These are phyloP conservation scores for Daldinia concentrica DNA, from an alignment of 495 filamentous ascomycete species.

Conservation along the genomic window DNA sequence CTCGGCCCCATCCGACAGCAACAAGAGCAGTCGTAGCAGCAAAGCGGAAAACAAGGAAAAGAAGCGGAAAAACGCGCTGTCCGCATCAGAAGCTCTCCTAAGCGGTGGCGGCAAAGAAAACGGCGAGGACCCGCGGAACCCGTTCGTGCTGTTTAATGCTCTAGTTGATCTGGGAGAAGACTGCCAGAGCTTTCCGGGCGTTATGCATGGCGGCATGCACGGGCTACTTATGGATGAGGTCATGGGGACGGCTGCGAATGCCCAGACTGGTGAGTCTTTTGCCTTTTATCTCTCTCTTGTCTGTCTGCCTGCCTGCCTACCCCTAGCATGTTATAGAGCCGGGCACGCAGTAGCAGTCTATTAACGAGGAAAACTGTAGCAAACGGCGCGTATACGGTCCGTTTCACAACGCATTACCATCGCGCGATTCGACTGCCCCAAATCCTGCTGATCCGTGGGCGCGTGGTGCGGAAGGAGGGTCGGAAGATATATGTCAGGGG, in stretches of 20 bases:
- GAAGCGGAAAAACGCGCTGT: neutral
- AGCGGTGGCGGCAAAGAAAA: conserved; percentile 25
- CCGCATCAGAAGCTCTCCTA: conserved; percentile 11
- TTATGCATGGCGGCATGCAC: conserved; percentile 68
- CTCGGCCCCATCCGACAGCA: neutral
- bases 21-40: neutral
- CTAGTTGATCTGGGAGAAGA: conserved; percentile 61
- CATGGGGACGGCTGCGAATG: conserved; percentile 53
- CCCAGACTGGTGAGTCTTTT: conserved; percentile 34
- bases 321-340: no score
- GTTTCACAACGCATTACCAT: conserved; percentile 46
- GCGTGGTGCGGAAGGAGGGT: conserved; percentile 43
- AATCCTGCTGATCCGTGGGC: conserved; percentile 40
- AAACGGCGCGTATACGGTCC: conserved; percentile 42
- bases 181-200: conserved; percentile 64
- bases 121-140: conserved; percentile 38
- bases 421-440: conserved; percentile 45
- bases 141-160: conserved; percentile 55
- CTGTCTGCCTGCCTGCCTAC: no score
- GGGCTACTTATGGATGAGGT: conserved; percentile 62
- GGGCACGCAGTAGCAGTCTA: no score
- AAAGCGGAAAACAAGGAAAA: neutral
- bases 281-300: neutral
- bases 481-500: conserved; percentile 45
- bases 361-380: neutral